These are phyloP conservation scores for Phytophthora gonapodyides DNA, from an alignment of 352 stramenopile genomes.

Conservation along the genomic window DNA sequence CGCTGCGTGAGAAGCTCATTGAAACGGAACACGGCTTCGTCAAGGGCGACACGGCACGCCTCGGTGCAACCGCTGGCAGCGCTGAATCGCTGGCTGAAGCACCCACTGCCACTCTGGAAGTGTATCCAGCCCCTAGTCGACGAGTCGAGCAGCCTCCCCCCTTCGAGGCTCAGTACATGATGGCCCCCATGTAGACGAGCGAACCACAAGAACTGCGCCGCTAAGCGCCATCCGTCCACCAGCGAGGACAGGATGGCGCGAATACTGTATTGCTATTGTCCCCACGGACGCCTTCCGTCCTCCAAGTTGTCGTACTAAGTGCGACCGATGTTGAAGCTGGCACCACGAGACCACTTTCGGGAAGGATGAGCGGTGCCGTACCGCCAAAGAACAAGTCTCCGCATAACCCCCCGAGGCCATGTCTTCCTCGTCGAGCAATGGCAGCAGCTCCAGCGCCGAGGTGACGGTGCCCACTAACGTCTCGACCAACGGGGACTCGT, in stretches of 20 bases:
- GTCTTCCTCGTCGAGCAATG: slow-evolving; percentile 10
- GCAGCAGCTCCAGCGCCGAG: slow-evolving; percentile 7
- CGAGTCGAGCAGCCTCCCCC: not conserved
- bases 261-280: slow-evolving; percentile 18
- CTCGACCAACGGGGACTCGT: slow-evolving; percentile 38
- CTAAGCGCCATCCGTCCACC: too few relatives aligned
- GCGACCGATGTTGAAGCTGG: slow-evolving; percentile 20
- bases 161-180: slow-evolving; percentile 19
- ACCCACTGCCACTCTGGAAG: slow-evolving; percentile 18
- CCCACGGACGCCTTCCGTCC: too few relatives aligned
- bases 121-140: not conserved
- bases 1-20: slow-evolving; percentile 59
- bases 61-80: slow-evolving; percentile 16
- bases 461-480: slow-evolving; percentile 23
- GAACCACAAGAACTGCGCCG: too few relatives aligned
- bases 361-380: slow-evolving; percentile 25
- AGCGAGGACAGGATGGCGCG: not conserved
- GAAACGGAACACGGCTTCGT: slow-evolving; percentile 38
- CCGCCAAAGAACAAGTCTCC: slow-evolving; percentile 22
- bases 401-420: not conserved
- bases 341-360: not conserved
- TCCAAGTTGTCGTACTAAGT: slow-evolving; percentile 10
- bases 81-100: slow-evolving; percentile 14
- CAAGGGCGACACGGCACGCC: slow-evolving; percentile 11
- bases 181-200: slow-evolving; percentile 21